Conservation (phyloP, 495 filamentous ascomycete genomes). For the Thermothielavioides terrestris region DNA sequence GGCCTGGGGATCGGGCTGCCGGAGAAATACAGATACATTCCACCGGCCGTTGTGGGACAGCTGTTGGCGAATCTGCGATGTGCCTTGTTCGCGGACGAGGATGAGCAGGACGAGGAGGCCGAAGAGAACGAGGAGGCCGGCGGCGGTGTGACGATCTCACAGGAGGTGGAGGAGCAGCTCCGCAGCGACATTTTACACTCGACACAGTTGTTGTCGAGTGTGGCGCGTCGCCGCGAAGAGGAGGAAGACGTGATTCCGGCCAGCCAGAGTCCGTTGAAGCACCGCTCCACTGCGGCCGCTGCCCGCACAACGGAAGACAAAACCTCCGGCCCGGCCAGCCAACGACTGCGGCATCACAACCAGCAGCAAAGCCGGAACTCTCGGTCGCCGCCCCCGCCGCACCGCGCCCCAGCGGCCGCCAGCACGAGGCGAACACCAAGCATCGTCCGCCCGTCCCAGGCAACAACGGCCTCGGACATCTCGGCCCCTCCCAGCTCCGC, state of each 20-base stretch:
- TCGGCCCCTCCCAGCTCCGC: slow-evolving; percentile 20
- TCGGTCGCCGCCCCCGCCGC: no score
- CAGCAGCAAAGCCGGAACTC: slow-evolving; percentile 1
- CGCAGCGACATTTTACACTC: slow-evolving; percentile 36
- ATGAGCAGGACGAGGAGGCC: slow-evolving; percentile 9
- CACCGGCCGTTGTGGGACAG: slow-evolving; percentile 39
- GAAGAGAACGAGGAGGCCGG: slow-evolving; percentile 2
- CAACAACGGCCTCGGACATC: slow-evolving; percentile 34
- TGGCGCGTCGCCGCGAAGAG: background rate
- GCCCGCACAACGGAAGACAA: background rate
- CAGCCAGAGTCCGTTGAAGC: slow-evolving; percentile 14
- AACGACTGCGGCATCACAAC: slow-evolving; percentile 1
- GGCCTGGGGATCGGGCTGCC: slow-evolving; percentile 35
- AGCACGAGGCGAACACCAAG: background rate
- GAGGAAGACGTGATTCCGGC: slow-evolving; percentile 28
- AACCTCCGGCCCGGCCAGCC: background rate
- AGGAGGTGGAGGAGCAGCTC: slow-evolving; percentile 41
- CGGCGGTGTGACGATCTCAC: slow-evolving; percentile 26
- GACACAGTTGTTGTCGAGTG: slow-evolving; percentile 25
- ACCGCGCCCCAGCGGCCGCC: background rate
- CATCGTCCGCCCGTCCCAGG: slow-evolving; percentile 33
- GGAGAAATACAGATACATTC: slow-evolving; percentile 32
- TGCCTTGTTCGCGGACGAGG: slow-evolving; percentile 30
- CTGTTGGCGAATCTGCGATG: slow-evolving; percentile 39
- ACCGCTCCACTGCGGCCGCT: slow-evolving; percentile 1